Percentiles rank a stretch among this genome's conserved stretches.
phyloP scores from a whole-genome alignment of 768 basidiomycete genomes.

The Lyophyllum decastes region DNA sequence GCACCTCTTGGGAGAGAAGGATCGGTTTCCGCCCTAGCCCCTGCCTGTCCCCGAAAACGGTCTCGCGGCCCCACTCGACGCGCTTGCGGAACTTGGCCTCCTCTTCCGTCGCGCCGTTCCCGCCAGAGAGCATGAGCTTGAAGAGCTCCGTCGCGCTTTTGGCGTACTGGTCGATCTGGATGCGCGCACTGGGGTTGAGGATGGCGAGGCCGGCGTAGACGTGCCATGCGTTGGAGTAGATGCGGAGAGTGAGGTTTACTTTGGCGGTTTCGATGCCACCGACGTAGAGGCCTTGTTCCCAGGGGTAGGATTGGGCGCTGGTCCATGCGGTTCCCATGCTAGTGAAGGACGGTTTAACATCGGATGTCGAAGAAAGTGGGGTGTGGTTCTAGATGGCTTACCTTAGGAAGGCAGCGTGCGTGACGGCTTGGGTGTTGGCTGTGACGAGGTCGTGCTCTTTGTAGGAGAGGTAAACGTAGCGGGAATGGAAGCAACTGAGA shows the following conservation, averaged over 20 bases:
- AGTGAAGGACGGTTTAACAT: slow-evolving; percentile 1
- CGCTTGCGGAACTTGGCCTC: slow-evolving; percentile 60
- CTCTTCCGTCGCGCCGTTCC: slow-evolving; percentile 36
- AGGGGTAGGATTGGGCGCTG: slow-evolving; percentile 76
- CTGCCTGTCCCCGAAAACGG: slow-evolving; percentile 66
- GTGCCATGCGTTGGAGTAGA: slow-evolving; percentile 98
- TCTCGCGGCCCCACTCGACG: slow-evolving; percentile 70
- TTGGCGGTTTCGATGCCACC: slow-evolving; percentile 98
- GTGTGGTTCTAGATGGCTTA: slow-evolving; percentile 29
- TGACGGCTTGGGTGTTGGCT: slow-evolving; percentile 98
- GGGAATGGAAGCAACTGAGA: slow-evolving; percentile 75
- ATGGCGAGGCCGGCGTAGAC: slow-evolving; percentile 99
- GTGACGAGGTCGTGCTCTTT: slow-evolving; percentile 96
- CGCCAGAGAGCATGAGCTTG: slow-evolving; percentile 87
- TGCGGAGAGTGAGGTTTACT: slow-evolving; percentile 94
- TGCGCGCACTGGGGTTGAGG: slow-evolving; percentile 86
- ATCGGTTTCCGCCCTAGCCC: slow-evolving; percentile 55
- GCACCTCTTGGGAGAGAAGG: slow-evolving; percentile 78
- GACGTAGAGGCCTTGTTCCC: slow-evolving; percentile 94
- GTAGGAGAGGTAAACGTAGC: slow-evolving; percentile 92
- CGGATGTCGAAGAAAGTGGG: background rate
- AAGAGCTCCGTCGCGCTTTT: slow-evolving; percentile 85
- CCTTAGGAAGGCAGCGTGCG: slow-evolving; percentile 97
- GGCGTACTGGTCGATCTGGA: slow-evolving; percentile 92
- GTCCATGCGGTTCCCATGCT: slow-evolving; percentile 99